Evolutionary conservation across 2,329 filamentous ascomycete species (phyloP), one percentile per base, ranked within the genome.

Genomic region (Xylariaceae sp.): DNA sequence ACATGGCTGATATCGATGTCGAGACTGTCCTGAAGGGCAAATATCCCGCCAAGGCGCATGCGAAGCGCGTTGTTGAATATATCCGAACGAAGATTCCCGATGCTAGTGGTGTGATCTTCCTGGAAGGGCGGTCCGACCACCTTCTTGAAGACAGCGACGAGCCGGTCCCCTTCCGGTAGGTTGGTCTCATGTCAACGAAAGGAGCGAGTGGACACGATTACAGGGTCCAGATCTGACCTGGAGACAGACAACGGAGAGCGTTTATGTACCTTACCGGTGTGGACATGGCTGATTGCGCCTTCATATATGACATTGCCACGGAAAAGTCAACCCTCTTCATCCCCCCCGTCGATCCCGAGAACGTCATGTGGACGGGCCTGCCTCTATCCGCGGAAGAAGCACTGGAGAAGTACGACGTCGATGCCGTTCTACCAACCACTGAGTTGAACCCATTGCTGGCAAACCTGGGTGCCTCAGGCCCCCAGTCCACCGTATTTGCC

Each of bases 251-350:
- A 66, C 85, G 89, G 47, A 83, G 92, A 39, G 86, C 81, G 62
- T 98, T 98, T 69, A 96, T 85, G 76, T 98, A 98, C 65, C 72
- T 97, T 31, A 90, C 87, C 16, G 92, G 92, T 52, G 94, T 81
- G 57, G 50, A 71, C 46, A 73, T 94, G 19, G 76, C 89, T 43
- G 88, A 96, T 63, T 83, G 83, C 54, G 81, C 82, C 59, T 76
- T 88, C 44, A 75, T 83, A 40, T 95, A 96, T 69, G 83, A 95
- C 50, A 82, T 94, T 41, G 69, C 75, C 31, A 73, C 77, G 33
- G 74, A 80, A 49, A 78, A 80, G 52, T 76, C 89, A 28, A 94
- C 83, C 3, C 78, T 98, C 34, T 98, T 89, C 67, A 90, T 98
- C 53, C 90, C 92, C 2, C 85, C 88, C 12, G 76, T 89, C 54